These are phyloP conservation scores for Alternaria atra DNA, from an alignment of 2,329 filamentous ascomycete species.

Conservation along the genomic window DNA sequence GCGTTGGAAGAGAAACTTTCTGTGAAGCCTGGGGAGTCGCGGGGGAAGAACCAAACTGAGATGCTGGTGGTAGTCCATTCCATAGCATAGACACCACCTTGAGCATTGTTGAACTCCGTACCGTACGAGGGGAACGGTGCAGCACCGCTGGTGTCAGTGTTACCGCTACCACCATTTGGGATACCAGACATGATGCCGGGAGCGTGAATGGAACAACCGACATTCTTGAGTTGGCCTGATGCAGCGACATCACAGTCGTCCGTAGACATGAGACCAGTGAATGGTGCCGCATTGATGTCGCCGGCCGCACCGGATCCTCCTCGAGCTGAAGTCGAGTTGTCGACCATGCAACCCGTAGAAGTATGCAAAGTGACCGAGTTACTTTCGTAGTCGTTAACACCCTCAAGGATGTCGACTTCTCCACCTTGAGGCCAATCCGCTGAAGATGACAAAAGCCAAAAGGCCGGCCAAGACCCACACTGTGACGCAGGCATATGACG, in stretches of 20 bases:
- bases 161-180: neutral
- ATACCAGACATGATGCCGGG: neutral
- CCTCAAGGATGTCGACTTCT: constrained; percentile 51
- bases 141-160: neutral
- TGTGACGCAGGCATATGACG: constrained; percentile 45
- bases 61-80: constrained; percentile 51
- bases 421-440: constrained; percentile 45
- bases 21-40: constrained; percentile 15
- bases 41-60: constrained; percentile 55
- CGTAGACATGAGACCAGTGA: constrained; percentile 56
- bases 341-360: constrained; percentile 31
- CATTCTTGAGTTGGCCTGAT: constrained; percentile 37
- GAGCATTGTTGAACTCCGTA: constrained; percentile 42
- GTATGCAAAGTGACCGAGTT: constrained; percentile 50
- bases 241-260: constrained; percentile 57
- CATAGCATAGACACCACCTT: constrained; percentile 54
- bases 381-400: constrained; percentile 39
- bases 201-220: constrained; percentile 42
- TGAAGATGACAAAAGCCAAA: constrained; percentile 42
- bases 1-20: constrained; percentile 5
- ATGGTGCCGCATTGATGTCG: constrained; percentile 28
- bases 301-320: constrained; percentile 1
- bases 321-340: constrained; percentile 20
- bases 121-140: constrained; percentile 44
- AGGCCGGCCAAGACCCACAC: constrained; percentile 48